A percentile compares a stretch with the other conserved stretches of the same genome.
Conservation (phyloP, 1,284 basidiomycete genomes). For the Neotropicomus parvogracilis region DNA sequence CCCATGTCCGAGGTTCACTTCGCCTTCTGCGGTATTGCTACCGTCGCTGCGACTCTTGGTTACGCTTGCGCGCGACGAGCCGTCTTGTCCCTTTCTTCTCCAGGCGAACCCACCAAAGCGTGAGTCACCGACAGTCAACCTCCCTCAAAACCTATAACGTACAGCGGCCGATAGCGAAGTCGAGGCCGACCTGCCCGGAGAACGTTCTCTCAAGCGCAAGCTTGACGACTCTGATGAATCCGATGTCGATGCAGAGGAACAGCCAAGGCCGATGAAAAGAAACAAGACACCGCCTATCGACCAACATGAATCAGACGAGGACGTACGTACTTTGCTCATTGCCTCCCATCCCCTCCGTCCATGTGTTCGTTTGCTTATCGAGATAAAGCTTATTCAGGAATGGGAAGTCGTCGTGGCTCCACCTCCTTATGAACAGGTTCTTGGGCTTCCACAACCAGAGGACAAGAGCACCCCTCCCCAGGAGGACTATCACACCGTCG, state of each 20-base stretch:
- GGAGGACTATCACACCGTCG: background rate
- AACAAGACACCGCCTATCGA: conserved; percentile 47
- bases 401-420: conserved; percentile 33
- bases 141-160: conserved; percentile 30
- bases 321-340: conserved; percentile 22
- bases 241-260: conserved; percentile 22
- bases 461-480: conserved; percentile 7
- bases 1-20: conserved; percentile 41
- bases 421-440: conserved; percentile 28
- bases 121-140: conserved; percentile 31
- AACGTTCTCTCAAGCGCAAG: conserved; percentile 41
- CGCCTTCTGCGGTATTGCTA: conserved; percentile 52
- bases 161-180: conserved; percentile 34
- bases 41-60: conserved; percentile 55
- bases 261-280: conserved; percentile 43
- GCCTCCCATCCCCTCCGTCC: background rate
- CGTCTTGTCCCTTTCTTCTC: conserved; percentile 20
- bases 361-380: conserved; percentile 21
- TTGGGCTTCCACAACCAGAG: conserved; percentile 10
- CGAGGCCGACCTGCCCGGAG: conserved; percentile 26
- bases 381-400: conserved; percentile 25
- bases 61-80: conserved; percentile 48
- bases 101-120: conserved; percentile 23
- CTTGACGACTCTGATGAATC: conserved; percentile 35
- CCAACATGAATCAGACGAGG: conserved; percentile 24